Percentiles rank a stretch among this genome's conserved stretches.
Conservation (phyloP, 129 eudicot species). For the Lactuca saligna region DNA sequence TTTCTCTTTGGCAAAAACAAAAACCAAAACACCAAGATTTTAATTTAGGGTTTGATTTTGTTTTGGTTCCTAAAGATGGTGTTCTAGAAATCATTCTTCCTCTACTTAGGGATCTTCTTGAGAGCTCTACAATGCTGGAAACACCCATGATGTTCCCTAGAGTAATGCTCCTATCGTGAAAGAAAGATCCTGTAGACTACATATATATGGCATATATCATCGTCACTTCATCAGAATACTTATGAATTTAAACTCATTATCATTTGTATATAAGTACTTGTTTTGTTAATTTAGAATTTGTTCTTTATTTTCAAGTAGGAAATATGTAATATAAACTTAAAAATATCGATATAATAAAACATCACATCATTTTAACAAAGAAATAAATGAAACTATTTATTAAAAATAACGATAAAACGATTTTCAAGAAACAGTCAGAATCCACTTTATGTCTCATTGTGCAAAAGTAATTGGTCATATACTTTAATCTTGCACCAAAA, state of each 20-base stretch:
- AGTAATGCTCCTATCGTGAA: slow-evolving; percentile 64
- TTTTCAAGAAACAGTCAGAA: not conserved
- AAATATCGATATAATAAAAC: not conserved
- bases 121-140: slow-evolving; percentile 53
- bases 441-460: slow-evolving; percentile 19
- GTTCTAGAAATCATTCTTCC: slow-evolving; percentile 36
- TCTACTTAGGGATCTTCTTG: slow-evolving; percentile 59
- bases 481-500: slow-evolving; percentile 23
- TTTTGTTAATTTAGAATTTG: not conserved
- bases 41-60: slow-evolving; percentile 31
- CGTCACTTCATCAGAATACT: not conserved
- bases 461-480: not conserved
- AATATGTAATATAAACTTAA: not conserved
- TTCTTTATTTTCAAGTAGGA: no score
- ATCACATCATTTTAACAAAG: no score
- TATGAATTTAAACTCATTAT: not conserved
- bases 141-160: slow-evolving; percentile 74
- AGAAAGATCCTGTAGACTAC: slow-evolving; percentile 75
- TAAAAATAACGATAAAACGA: not conserved
- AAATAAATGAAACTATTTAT: not conserved
- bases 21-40: slow-evolving; percentile 59
- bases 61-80: slow-evolving; percentile 22
- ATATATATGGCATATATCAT: slow-evolving; percentile 26
- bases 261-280: not conserved
- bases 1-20: slow-evolving; percentile 57